Conservation (phyloP, 495 filamentous ascomycete species). For the Jackrogersella multiformis region DNA sequence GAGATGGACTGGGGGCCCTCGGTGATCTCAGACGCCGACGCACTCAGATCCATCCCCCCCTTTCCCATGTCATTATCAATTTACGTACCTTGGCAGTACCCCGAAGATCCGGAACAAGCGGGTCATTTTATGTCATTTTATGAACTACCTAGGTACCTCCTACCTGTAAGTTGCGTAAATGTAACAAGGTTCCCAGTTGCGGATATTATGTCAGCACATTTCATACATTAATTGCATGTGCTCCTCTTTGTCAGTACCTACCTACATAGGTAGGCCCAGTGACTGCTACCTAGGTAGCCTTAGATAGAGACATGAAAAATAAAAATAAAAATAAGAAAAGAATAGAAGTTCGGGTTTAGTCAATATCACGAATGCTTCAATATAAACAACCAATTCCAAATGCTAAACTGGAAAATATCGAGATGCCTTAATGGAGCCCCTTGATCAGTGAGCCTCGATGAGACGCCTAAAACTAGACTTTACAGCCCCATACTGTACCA, state of each 20-base stretch:
- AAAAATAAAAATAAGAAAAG: not conserved
- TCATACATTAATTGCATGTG: not conserved
- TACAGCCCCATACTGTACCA: slow-evolving; percentile 9
- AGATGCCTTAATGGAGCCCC: slow-evolving; percentile 25
- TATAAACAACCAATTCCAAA: slow-evolving; percentile 24
- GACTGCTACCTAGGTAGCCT: no score
- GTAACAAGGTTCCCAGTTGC: no score
- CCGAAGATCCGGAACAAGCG: not conserved
- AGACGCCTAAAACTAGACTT: slow-evolving; percentile 26
- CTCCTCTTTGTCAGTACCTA: no score
- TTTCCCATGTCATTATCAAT: no score
- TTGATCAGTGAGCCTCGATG: slow-evolving; percentile 22
- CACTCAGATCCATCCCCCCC: not conserved
- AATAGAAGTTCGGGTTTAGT: not conserved
- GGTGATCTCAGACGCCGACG: slow-evolving; percentile 26
- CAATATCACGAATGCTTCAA: not conserved
- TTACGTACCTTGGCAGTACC: not conserved
- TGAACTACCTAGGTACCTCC: no score
- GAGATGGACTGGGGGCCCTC: slow-evolving; percentile 7
- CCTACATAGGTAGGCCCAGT: slow-evolving; percentile 1
- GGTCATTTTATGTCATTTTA: no score
- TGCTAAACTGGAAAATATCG: slow-evolving; percentile 28
- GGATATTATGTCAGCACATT: not conserved
- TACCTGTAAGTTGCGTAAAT: no score
- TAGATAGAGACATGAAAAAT: no score